Conservation (phyloP, 1,139 yeast genomes). For the Geotrichum cucujoidarum region DNA sequence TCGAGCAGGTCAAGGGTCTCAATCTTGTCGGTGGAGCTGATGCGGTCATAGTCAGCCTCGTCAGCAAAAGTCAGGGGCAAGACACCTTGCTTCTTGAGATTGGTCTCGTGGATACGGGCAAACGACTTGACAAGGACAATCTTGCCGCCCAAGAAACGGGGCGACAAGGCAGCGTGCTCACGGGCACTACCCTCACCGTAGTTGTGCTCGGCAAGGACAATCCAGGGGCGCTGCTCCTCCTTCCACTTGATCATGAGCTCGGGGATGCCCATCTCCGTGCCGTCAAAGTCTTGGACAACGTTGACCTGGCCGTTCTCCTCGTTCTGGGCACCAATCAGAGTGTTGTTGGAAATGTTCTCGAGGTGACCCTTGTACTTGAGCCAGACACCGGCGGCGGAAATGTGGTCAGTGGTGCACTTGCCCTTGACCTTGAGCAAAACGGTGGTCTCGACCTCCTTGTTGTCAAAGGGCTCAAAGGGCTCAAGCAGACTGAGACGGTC, state of each 20-base stretch:
- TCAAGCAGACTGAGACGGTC: slow-evolving; percentile 78
- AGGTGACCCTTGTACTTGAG: slow-evolving; percentile 95
- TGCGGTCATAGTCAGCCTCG: slow-evolving; percentile 79
- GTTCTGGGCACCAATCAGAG: slow-evolving; percentile 94
- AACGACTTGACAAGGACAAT: slow-evolving; percentile 88
- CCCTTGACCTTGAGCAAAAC: slow-evolving; percentile 90
- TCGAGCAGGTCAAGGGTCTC: slow-evolving; percentile 75
- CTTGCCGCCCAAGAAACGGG: slow-evolving; percentile 87
- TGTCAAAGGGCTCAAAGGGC: slow-evolving; percentile 83
- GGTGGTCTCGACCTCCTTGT: slow-evolving; percentile 69
- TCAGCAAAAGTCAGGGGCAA: slow-evolving; percentile 87
- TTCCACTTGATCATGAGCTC: slow-evolving; percentile 96
- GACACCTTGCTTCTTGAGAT: slow-evolving; percentile 93
- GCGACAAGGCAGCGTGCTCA: slow-evolving; percentile 97
- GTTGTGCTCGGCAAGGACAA: slow-evolving; percentile 93
- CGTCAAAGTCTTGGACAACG: slow-evolving; percentile 82
- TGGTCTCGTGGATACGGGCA: slow-evolving; percentile 92
- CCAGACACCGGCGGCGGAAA: slow-evolving; percentile 99
- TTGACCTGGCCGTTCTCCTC: slow-evolving; percentile 96
- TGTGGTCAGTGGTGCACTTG: slow-evolving; percentile 97
- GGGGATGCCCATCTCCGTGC: slow-evolving; percentile 72
- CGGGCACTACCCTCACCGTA: slow-evolving; percentile 99
- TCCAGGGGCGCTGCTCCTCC: slow-evolving; percentile 78
- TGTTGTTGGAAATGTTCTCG: slow-evolving; percentile 91
- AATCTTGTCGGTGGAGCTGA: slow-evolving; percentile 70